A percentile compares a stretch with the other conserved stretches of the same genome.
These are phyloP conservation scores for Bretziella fagacearum DNA, from an alignment of 2,329 filamentous ascomycete genomes.

Conservation along the genomic window DNA sequence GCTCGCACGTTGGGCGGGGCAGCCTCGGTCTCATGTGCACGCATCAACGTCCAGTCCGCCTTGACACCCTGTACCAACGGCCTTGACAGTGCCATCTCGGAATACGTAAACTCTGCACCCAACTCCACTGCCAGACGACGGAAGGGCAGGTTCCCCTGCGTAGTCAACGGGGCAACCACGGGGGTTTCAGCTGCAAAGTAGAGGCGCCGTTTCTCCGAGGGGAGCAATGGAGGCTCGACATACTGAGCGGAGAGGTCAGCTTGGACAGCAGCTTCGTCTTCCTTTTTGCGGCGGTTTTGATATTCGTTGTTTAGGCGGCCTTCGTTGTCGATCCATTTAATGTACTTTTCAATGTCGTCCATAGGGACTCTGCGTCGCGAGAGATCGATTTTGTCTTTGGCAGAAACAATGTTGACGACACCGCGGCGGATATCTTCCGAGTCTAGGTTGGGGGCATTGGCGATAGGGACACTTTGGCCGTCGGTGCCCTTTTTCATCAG, in stretches of 20 bases:
- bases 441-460: conserved; percentile 22
- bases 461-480: conserved; percentile 20
- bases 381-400: conserved; percentile 55
- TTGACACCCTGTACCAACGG: conserved; percentile 80
- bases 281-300: conserved; percentile 25
- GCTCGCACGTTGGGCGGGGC: conserved; percentile 50
- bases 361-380: conserved; percentile 54
- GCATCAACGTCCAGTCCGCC: conserved; percentile 87
- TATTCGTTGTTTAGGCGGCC: conserved; percentile 24
- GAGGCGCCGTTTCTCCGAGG: conserved; percentile 82
- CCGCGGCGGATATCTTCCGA: conserved; percentile 41
- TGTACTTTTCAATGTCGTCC: conserved; percentile 57
- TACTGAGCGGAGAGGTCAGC: conserved; percentile 65
- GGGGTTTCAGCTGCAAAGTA: conserved; percentile 94
- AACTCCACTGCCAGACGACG: conserved; percentile 76
- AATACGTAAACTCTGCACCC: conserved; percentile 86
- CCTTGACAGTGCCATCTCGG: conserved; percentile 91
- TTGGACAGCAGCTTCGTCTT: conserved; percentile 28
- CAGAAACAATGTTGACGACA: conserved; percentile 57
- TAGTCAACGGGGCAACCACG: conserved; percentile 83
- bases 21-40: conserved; percentile 73
- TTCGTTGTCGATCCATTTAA: conserved; percentile 59
- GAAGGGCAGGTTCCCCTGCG: conserved; percentile 91
- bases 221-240: conserved; percentile 69
- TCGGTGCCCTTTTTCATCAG: conserved; percentile 31